These are phyloP conservation scores for Daphne laureola DNA, from an alignment of 441 rosid species.

Conservation along the genomic window DNA sequence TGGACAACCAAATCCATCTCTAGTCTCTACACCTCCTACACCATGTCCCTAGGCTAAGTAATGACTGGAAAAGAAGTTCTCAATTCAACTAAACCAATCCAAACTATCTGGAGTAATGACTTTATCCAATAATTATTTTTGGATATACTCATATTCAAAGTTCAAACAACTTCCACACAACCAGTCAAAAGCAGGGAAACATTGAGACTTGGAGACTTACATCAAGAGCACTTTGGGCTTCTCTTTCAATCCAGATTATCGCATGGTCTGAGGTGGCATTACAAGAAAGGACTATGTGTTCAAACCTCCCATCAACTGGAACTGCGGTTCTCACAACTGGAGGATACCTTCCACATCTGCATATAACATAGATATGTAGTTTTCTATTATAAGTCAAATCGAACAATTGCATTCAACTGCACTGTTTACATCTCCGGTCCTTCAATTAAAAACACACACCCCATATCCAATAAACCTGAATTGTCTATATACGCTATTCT, in stretches of 20 bases:
- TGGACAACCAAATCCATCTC: not conserved
- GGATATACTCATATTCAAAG: too few species aligned
- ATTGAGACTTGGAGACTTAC: conserved; percentile 31
- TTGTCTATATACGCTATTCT: too few species aligned
- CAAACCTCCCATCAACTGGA: conserved; percentile 93
- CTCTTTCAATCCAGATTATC: conserved; percentile 80
- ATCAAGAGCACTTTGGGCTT: conserved; percentile 65
- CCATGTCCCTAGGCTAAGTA: not conserved
- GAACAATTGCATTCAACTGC: too few species aligned
- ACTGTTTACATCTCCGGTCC: too few species aligned
- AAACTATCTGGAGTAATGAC: not conserved
- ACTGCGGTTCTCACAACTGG: conserved; percentile 92
- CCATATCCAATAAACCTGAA: too few species aligned
- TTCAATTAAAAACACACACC: too few species aligned
- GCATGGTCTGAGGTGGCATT: conserved; percentile 93
- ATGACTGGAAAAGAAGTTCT: not conserved
- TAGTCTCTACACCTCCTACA: not conserved
- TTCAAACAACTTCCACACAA: too few species aligned
- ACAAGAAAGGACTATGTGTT: conserved; percentile 88
- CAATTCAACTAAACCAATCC: too few species aligned
- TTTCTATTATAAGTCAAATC: not conserved
- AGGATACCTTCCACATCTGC: conserved; percentile 74
- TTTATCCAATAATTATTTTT: not conserved
- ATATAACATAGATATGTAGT: conserved; percentile 2
- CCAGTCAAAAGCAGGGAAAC: not conserved